Conservation (phyloP, 2,329 filamentous ascomycete species). For the Phaeosphaeriaceae sp. region DNA sequence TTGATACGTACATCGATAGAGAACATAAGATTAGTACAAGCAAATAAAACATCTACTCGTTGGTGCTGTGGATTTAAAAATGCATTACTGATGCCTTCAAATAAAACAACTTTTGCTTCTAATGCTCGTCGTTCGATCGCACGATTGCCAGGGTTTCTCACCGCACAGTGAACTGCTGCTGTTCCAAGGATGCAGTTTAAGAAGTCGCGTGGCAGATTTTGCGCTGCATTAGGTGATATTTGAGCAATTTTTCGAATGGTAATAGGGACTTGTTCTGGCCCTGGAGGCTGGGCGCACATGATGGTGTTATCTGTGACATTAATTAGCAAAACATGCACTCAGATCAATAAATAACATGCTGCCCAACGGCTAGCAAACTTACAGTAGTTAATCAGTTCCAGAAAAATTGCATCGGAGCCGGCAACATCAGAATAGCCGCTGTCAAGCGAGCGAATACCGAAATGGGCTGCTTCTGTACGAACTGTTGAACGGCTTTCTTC, state of each 20-base stretch:
- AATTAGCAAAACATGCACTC: neutral
- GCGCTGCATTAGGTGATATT: slow-evolving; percentile 15
- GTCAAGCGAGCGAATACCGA: slow-evolving; percentile 14
- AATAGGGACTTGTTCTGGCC: slow-evolving; percentile 7
- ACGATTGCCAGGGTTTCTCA: slow-evolving; percentile 19
- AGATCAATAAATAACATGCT: neutral
- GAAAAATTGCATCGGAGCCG: slow-evolving; percentile 3
- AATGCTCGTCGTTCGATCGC: slow-evolving; percentile 23
- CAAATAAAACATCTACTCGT: slow-evolving; percentile 23
- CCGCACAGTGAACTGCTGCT: slow-evolving; percentile 30
- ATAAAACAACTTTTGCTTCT: slow-evolving; percentile 27
- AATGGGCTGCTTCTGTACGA: slow-evolving; percentile 19
- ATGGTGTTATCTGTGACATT: slow-evolving; percentile 18
- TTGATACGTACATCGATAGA: slow-evolving; percentile 31
- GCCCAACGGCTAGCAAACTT: slow-evolving; percentile 9
- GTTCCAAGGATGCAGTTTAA: slow-evolving; percentile 28
- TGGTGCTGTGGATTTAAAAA: slow-evolving; percentile 20
- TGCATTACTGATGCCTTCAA: slow-evolving; percentile 21
- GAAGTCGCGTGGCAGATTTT: slow-evolving; percentile 21
- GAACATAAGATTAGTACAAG: slow-evolving; percentile 22
- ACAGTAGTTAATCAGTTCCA: slow-evolving; percentile 27
- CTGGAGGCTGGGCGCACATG: slow-evolving; percentile 15
- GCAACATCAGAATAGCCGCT: slow-evolving; percentile 8
- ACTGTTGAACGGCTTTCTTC: slow-evolving; percentile 15
- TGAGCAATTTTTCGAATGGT: slow-evolving; percentile 15